Evolutionary conservation across 257 asterid species (phyloP).

Genomic region (Eustoma russellianum): DNA sequence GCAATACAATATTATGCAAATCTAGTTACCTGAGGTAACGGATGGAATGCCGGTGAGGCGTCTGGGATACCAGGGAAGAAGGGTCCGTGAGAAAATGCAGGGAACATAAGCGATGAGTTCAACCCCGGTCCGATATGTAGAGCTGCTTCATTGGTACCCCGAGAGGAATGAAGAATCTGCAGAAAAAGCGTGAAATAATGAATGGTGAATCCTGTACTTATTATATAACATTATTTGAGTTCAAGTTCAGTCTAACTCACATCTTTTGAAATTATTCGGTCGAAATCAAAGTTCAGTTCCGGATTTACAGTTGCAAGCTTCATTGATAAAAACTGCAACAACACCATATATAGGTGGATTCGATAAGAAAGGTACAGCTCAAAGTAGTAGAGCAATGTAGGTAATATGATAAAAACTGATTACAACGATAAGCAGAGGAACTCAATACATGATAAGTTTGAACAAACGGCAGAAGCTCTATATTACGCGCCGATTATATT

Average conservation of each 20-base stretch:
- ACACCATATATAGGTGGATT: conserved; percentile 8
- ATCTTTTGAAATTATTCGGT: conserved; percentile 57
- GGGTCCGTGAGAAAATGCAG: conserved; percentile 40
- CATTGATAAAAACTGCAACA: conserved; percentile 80
- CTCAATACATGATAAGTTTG: no score
- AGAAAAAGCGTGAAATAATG: conserved; percentile 5
- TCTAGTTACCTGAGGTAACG: conserved; percentile 53
- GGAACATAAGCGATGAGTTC: conserved; percentile 43
- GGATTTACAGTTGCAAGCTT: conserved; percentile 87
- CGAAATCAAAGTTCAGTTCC: conserved; percentile 55
- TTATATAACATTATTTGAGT: not conserved
- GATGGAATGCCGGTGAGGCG: conserved; percentile 34
- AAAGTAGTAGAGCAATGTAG: no score
- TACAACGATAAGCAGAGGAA: no score
- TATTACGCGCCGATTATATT: no score
- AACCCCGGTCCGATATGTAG: conserved; percentile 42
- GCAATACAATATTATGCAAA: no score
- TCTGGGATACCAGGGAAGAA: conserved; percentile 30
- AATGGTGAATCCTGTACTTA: conserved; percentile 1
- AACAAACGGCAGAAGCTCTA: no score
- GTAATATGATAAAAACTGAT: no score
- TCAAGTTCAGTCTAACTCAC: conserved; percentile 30
- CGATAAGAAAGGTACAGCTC: not conserved
- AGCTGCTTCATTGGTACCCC: conserved; percentile 30
- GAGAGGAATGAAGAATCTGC: conserved; percentile 55